Base-by-base conservation (phyloP, 179 eudicot species). In the Amaranthus tricolor region DNA sequence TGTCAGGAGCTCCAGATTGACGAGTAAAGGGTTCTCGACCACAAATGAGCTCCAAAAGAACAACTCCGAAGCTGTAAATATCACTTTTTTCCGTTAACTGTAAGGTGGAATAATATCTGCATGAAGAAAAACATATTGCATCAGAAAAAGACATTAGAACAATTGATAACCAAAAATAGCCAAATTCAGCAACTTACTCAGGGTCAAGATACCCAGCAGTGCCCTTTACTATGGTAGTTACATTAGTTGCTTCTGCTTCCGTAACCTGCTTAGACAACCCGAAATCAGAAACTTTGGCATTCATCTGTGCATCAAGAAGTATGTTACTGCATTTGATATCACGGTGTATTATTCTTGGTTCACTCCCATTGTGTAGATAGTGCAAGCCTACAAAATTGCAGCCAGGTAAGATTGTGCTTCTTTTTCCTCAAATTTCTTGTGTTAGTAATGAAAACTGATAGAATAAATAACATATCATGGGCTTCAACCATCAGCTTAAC, bases 181-280 rank as follows among this genome's bases (percentile, higher is more conserved):
- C n/a, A 62, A 57, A 19, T 20, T 66, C 9, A 21, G 66, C 53
- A 63, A 78, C 91, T 82, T 76, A 92, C 95, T 92, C 97, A 24
- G 97, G 97, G 79, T 92, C 97, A 73, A 92, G 88, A 81, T 92
- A 92, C 65, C 97, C 97, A 74, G 95, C 89, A 71, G 95, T 90
- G 83, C 95, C 93, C 81, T 90, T 90, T 57, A 90, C 95, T 68
- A 76, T 84, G 63, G 97, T 88, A 73, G 93, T 92, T 10, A 90
- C 82, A 62, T 88, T 95, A 71, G 88, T 82, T 62, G 85, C 88
- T 67, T 90, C 93, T 64, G 86, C 84, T 71, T 77, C 83, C 15
- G 86, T 68, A 65, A 88, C 53, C 81, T 87, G 91, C 86, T 88
- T 90, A 43, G 87, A 90, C 20, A 92, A 90, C 51, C 97, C 97